These are phyloP conservation scores for Aspergillus arachidicola DNA, from an alignment of 2,329 filamentous ascomycete genomes.

Conservation along the genomic window DNA sequence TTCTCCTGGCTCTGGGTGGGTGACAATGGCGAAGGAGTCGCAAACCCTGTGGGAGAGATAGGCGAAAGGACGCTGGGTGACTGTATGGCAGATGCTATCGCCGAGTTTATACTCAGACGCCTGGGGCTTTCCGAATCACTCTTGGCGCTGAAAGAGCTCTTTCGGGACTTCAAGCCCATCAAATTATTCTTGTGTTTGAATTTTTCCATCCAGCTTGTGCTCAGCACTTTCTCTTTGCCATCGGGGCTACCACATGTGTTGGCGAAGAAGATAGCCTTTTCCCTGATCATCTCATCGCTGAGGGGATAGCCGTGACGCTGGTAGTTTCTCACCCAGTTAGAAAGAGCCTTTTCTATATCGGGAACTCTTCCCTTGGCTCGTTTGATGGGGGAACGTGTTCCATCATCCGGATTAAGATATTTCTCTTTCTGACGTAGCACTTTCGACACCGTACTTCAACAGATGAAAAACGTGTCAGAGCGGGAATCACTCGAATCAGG, in stretches of 20 bases:
- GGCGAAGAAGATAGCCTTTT: constrained; percentile 82
- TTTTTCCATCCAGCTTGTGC: constrained; percentile 82
- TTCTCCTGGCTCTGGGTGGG: constrained; percentile 71
- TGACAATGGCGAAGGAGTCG: constrained; percentile 71
- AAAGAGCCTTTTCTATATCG: constrained; percentile 88
- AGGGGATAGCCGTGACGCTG: constrained; percentile 74
- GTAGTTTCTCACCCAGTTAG: constrained; percentile 83
- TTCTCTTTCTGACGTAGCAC: constrained; percentile 93
- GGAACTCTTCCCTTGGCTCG: constrained; percentile 81
- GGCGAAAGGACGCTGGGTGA: constrained; percentile 72
- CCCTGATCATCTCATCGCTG: constrained; percentile 78
- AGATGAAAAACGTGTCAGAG: constrained; percentile 18
- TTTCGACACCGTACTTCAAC: constrained; percentile 90
- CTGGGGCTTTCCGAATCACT: constrained; percentile 71
- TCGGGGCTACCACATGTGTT: constrained; percentile 72
- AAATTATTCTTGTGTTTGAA: constrained; percentile 88
- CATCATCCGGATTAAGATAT: constrained; percentile 81
- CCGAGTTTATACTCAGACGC: constrained; percentile 58
- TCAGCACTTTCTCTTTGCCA: constrained; percentile 70
- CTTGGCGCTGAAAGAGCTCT: constrained; percentile 51
- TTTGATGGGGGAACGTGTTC: constrained; percentile 77
- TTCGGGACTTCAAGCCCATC: constrained; percentile 56
- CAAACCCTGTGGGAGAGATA: constrained; percentile 67
- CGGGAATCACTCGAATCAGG: constrained; percentile 12
- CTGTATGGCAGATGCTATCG: constrained; percentile 59